Conservation (phyloP, 371 early-diverging fungal species). For the Mucor sp. region DNA sequence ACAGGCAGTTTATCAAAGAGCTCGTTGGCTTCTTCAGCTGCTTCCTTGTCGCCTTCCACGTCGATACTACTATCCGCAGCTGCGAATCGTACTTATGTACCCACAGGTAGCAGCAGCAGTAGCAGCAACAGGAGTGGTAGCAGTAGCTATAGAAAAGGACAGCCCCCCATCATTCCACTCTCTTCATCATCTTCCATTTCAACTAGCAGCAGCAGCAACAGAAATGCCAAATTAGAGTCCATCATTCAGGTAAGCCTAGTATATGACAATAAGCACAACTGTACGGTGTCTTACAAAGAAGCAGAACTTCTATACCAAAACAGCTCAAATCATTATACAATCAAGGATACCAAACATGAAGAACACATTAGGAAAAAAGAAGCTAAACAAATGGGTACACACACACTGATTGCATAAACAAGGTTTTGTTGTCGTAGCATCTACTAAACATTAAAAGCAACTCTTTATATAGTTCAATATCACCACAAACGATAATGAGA, state of each 20-base stretch:
- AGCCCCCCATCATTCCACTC: background rate
- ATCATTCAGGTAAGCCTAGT: constrained; percentile 33
- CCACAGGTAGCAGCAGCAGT: background rate
- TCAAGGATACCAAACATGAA: constrained; percentile 25
- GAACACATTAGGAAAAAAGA: constrained; percentile 7
- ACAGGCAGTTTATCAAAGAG: constrained; percentile 5
- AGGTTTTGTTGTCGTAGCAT: background rate
- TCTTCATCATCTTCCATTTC: constrained; percentile 2
- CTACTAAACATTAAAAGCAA: background rate
- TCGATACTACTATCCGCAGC: constrained; percentile 12
- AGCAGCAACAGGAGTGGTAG: background rate
- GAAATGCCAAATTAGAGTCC: constrained; percentile 31
- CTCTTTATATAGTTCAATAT: constrained; percentile 68
- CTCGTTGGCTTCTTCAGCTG: constrained; percentile 10
- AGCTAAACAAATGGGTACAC: constrained; percentile 23
- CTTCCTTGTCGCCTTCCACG: constrained; percentile 17
- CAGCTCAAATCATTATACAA: constrained; percentile 61
- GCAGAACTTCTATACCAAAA: constrained; percentile 61
- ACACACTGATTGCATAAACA: background rate
- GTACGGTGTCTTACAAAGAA: background rate
- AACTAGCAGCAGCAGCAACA: background rate
- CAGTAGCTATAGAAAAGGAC: background rate
- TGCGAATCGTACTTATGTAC: background rate
- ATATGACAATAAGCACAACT: too few relatives aligned
- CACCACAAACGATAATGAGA: constrained; percentile 69